A percentile compares a stretch with the other conserved stretches of the same genome.
phyloP scores from a whole-genome alignment of 1,139 yeast genomes.

The Nakaseomyces sp. region DNA sequence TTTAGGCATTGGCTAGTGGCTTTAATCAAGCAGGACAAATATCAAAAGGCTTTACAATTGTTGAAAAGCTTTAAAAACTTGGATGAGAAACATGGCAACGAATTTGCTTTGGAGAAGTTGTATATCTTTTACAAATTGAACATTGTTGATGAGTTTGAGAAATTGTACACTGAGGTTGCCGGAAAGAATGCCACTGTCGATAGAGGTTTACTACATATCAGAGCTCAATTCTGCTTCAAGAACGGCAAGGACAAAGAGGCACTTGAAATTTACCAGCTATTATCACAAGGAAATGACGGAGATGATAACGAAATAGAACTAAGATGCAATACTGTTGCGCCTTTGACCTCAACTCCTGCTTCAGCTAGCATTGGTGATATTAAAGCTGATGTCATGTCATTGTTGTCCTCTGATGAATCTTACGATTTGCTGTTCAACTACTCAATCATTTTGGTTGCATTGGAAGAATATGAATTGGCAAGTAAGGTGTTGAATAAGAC shows the following conservation, averaged over 20 bases:
- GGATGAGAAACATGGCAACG: slow-evolving; percentile 28
- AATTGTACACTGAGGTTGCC: slow-evolving; percentile 23
- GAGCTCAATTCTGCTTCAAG: slow-evolving; percentile 75
- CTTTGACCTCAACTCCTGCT: slow-evolving; percentile 17
- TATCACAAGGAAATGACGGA: slow-evolving; percentile 31
- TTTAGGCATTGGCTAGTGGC: slow-evolving; percentile 58
- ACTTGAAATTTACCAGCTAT: slow-evolving; percentile 43
- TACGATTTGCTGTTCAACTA: slow-evolving; percentile 62
- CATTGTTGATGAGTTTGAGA: slow-evolving; percentile 36
- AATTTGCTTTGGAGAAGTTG: slow-evolving; percentile 48
- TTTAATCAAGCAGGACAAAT: slow-evolving; percentile 63
- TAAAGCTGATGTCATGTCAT: slow-evolving; percentile 26
- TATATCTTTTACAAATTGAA: slow-evolving; percentile 67
- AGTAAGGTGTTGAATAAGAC: slow-evolving; percentile 46
- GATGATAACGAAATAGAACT: slow-evolving; percentile 46
- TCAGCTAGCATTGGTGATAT: slow-evolving; percentile 10
- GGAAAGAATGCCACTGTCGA: slow-evolving; percentile 9
- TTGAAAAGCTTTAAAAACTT: slow-evolving; percentile 37
- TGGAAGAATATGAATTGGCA: slow-evolving; percentile 38
- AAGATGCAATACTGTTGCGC: slow-evolving; percentile 31
- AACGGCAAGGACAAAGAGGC: slow-evolving; percentile 52
- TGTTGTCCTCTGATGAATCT: slow-evolving; percentile 21
- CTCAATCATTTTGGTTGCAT: slow-evolving; percentile 40
- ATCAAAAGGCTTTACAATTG: slow-evolving; percentile 46
- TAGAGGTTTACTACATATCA: slow-evolving; percentile 60